A percentile compares a stretch with the other conserved stretches of the same genome.
Evolutionary conservation across 305 asterid genomes (phyloP).

Genomic region (Rubia peregrina): DNA sequence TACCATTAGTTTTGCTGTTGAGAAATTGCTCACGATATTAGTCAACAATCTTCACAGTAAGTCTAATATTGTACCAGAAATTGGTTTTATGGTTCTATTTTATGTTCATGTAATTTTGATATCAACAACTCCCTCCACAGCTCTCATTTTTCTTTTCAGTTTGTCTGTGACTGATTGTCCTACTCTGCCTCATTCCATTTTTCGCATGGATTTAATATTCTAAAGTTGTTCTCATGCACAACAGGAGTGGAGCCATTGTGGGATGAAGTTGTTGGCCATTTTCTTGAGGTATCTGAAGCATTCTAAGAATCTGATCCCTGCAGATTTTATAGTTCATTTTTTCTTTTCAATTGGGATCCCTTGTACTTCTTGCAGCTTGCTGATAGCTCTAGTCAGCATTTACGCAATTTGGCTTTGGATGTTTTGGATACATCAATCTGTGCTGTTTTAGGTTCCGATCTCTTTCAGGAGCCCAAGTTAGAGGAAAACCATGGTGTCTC

Average conservation of each 20-base stretch:
- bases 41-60: conserved; percentile 89
- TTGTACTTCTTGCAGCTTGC: conserved; percentile 64
- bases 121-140: background rate
- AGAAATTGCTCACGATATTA: conserved; percentile 76
- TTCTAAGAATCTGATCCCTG: background rate
- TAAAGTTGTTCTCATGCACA: conserved; percentile 17
- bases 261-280: conserved; percentile 83
- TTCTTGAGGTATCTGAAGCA: conserved; percentile 58
- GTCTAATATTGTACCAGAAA: conserved; percentile 18
- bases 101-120: conserved; percentile 2
- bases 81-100: conserved; percentile 2
- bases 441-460: conserved; percentile 86
- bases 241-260: conserved; percentile 93
- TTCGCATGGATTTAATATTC: background rate
- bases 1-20: conserved; percentile 77
- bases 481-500: conserved; percentile 36
- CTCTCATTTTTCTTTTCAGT: background rate
- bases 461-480: conserved; percentile 47
- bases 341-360: conserved; percentile 11
- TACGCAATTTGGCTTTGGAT: conserved; percentile 72
- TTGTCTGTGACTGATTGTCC: background rate
- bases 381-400: conserved; percentile 59
- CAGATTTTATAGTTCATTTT: background rate
- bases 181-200: background rate
- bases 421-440: conserved; percentile 91